A percentile compares a stretch with the other conserved stretches of the same genome.
Evolutionary conservation across 139 green algal species (phyloP).

Genomic region (Chlamydomonas eustigma): DNA sequence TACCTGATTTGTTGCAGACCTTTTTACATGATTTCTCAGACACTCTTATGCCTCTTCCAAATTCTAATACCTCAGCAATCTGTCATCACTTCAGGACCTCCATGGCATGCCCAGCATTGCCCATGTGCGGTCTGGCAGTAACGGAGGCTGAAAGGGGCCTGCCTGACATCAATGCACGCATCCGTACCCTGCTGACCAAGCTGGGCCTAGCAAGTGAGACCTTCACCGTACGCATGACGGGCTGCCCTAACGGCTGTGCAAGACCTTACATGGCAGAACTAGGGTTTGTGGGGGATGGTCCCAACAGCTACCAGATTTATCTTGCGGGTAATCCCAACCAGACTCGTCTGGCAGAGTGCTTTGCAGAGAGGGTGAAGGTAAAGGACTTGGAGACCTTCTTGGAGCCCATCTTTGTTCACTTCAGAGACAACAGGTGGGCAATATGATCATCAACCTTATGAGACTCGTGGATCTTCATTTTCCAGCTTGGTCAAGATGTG

Average conservation of each 20-base stretch:
- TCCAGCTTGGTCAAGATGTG: too few relatives aligned
- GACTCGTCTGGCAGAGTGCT: constrained; percentile 80
- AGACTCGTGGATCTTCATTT: too few relatives aligned
- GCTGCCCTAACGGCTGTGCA: constrained; percentile 98
- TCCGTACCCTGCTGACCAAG: constrained; percentile 64
- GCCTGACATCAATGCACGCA: constrained; percentile 79
- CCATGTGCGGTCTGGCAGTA: constrained; percentile 95
- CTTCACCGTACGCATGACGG: constrained; percentile 94
- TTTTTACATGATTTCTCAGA: too few relatives aligned
- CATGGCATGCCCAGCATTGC: constrained; percentile 98
- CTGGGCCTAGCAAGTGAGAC: constrained; percentile 56
- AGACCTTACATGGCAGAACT: constrained; percentile 98
- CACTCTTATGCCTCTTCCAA: too few relatives aligned
- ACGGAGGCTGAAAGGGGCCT: constrained; percentile 93
- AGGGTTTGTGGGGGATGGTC: constrained; percentile 95
- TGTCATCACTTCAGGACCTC: constrained; percentile 40
- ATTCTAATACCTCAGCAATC: background rate
- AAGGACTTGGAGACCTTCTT: constrained; percentile 88
- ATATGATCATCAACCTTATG: too few relatives aligned
- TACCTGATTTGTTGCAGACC: too few relatives aligned
- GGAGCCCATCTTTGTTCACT: constrained; percentile 88
- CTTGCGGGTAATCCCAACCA: constrained; percentile 80
- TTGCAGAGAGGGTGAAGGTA: constrained; percentile 78
- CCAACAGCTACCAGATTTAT: constrained; percentile 97
- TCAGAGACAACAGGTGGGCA: constrained; percentile 14